Conservation (phyloP, 1,139 yeast genomes). For the Barnettozyma hawaiiensis region DNA sequence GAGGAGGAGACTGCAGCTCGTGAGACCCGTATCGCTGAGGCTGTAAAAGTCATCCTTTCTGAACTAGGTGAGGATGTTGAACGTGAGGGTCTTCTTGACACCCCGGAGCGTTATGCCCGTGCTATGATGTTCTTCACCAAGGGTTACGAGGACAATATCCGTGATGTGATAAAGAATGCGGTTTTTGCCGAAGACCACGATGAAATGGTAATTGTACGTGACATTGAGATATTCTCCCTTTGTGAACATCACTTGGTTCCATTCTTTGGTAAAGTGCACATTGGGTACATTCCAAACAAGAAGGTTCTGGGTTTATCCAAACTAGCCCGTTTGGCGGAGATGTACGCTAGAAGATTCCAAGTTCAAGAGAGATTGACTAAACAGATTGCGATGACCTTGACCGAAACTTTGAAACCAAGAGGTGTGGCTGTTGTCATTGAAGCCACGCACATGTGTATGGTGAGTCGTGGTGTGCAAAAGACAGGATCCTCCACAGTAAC, state of each 20-base stretch:
- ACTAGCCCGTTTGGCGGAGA: conserved; percentile 91
- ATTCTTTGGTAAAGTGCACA: conserved; percentile 92
- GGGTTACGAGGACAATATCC: conserved; percentile 89
- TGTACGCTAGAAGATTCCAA: conserved; percentile 92
- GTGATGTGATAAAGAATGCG: conserved; percentile 87
- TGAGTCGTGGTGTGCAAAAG: conserved; percentile 94
- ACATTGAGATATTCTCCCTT: conserved; percentile 83
- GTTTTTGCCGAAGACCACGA: conserved; percentile 98
- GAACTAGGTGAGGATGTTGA: conserved; percentile 90
- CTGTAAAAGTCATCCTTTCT: conserved; percentile 72
- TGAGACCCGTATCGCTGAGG: conserved; percentile 72
- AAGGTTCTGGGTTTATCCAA: conserved; percentile 92
- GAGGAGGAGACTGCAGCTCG: conserved; percentile 61
- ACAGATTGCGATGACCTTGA: conserved; percentile 93
- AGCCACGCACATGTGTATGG: conserved; percentile 99
- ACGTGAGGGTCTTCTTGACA: conserved; percentile 86
- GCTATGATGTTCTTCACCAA: conserved; percentile 95
- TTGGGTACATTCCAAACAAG: conserved; percentile 93
- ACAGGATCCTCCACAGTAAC: conserved; percentile 92
- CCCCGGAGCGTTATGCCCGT: conserved; percentile 94
- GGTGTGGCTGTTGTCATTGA: conserved; percentile 98
- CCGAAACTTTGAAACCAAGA: conserved; percentile 84
- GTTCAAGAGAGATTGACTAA: conserved; percentile 96
- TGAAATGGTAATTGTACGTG: conserved; percentile 97
- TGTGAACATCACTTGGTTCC: conserved; percentile 99